Percentiles rank a stretch among this genome's conserved stretches.
phyloP scores from a whole-genome alignment of 2,329 filamentous ascomycete genomes.

The Fulvia fulva region DNA sequence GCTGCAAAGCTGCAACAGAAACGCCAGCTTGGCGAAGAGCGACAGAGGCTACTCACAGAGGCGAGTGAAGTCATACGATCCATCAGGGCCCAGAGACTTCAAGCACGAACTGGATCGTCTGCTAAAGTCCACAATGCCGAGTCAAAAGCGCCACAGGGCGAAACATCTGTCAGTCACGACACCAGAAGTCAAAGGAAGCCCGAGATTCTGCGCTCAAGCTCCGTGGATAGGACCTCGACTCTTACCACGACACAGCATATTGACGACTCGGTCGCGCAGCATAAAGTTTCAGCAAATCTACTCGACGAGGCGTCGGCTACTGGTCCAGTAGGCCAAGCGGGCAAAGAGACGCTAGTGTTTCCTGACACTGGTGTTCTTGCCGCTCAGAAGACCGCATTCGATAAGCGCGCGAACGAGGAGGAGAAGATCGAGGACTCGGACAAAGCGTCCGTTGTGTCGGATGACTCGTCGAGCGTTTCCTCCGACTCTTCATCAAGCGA shows the following conservation, averaged over 20 bases:
- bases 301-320: neutral
- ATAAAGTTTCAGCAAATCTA: neutral
- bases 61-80: conserved; percentile 14
- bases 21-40: conserved; percentile 28
- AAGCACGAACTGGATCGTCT: neutral
- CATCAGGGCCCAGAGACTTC: neutral
- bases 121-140: neutral
- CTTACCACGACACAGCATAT: neutral
- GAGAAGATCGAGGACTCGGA: neutral
- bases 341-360: too few relatives aligned
- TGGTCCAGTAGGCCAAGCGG: conserved; percentile 15
- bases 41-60: conserved; percentile 32
- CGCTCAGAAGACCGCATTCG: neutral
- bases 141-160: neutral
- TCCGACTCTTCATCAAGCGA: conserved; percentile 23
- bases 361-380: too few relatives aligned
- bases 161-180: neutral
- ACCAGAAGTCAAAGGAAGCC: neutral
- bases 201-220: neutral
- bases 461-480: conserved; percentile 29
- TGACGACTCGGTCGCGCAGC: neutral
- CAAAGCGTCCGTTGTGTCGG: conserved; percentile 24
- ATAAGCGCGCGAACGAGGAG: neutral
- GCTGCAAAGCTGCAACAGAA: conserved; percentile 48
- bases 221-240: neutral